Percentiles rank a stretch among this genome's conserved stretches.
Conservation (phyloP, 1,284 basidiomycete species). For the Ganoderma multipileum region DNA sequence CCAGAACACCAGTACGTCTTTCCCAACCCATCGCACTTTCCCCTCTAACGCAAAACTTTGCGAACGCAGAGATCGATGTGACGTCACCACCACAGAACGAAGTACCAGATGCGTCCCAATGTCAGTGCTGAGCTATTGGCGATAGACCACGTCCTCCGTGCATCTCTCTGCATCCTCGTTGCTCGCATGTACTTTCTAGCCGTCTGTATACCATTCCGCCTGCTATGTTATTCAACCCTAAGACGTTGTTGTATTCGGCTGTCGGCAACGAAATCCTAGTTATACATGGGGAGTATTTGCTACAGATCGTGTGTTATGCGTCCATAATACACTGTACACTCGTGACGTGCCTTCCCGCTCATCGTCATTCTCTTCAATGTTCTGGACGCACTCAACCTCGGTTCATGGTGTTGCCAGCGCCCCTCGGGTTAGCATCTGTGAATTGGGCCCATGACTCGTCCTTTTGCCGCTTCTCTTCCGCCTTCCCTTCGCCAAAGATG, state of each 20-base stretch:
- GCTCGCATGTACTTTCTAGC: constrained; percentile 25
- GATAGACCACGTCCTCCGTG: constrained; percentile 24
- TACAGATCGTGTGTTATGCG: constrained; percentile 16
- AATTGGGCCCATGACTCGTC: constrained; percentile 90
- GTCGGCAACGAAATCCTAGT: constrained; percentile 13
- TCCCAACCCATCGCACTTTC: constrained; percentile 2
- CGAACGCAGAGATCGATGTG: constrained; percentile 79
- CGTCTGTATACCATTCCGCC: constrained; percentile 28
- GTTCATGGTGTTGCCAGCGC: constrained; percentile 96
- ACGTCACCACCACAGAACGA: constrained; percentile 67
- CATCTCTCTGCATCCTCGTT: constrained; percentile 21
- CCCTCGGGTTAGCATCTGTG: constrained; percentile 82
- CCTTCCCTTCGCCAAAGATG: constrained; percentile 68
- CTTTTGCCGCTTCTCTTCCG: constrained; percentile 80
- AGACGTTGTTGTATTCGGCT: constrained; percentile 22
- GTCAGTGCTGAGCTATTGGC: constrained; percentile 62
- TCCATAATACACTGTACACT: constrained; percentile 6
- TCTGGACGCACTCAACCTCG: constrained; percentile 63
- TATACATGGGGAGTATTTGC: constrained; percentile 25
- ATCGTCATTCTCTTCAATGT: constrained; percentile 21
- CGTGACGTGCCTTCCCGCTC: neutral
- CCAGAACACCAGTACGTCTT: constrained; percentile 73
- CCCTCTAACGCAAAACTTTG: constrained; percentile 16
- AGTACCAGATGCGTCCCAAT: constrained; percentile 80
- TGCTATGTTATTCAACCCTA: constrained; percentile 22